phyloP scores from a whole-genome alignment of 2,329 filamentous ascomycete species.

The Aspergillus glaucus region DNA sequence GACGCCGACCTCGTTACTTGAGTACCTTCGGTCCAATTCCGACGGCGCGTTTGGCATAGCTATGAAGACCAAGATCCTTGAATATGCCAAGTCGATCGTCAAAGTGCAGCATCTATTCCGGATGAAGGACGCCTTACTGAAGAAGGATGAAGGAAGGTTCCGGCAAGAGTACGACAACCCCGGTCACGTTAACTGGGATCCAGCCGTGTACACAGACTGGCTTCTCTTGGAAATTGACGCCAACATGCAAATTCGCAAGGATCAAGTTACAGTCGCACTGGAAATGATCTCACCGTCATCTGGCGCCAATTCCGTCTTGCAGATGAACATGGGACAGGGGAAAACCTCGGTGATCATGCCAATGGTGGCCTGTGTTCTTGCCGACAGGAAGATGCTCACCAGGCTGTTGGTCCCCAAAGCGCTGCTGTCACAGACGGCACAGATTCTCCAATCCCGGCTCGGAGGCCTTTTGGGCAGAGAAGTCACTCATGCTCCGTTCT shows the following conservation, averaged over 20 bases:
- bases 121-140: conserved; percentile 32
- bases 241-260: conserved; percentile 55
- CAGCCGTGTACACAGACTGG: conserved; percentile 54
- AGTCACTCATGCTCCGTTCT: conserved; percentile 56
- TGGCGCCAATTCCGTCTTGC: conserved; percentile 52
- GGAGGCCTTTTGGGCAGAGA: conserved; percentile 51
- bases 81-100: conserved; percentile 37
- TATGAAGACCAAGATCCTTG: conserved; percentile 34
- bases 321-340: conserved; percentile 64
- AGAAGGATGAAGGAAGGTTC: conserved; percentile 24
- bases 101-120: conserved; percentile 40
- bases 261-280: conserved; percentile 57
- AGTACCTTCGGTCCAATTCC: conserved; percentile 36
- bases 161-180: conserved; percentile 40
- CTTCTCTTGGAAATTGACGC: conserved; percentile 61
- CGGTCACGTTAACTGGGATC: conserved; percentile 55
- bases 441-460: conserved; percentile 50
- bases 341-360: conserved; percentile 67
- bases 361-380: conserved; percentile 52
- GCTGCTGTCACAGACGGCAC: conserved; percentile 55
- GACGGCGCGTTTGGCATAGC: conserved; percentile 20
- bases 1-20: conserved; percentile 37
- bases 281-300: conserved; percentile 54
- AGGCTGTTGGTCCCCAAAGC: conserved; percentile 58
- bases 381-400: conserved; percentile 45